Evolutionary conservation across 2,329 filamentous ascomycete species (phyloP), one percentile per base, ranked within the genome.

Genomic region (Fusarium musae): DNA sequence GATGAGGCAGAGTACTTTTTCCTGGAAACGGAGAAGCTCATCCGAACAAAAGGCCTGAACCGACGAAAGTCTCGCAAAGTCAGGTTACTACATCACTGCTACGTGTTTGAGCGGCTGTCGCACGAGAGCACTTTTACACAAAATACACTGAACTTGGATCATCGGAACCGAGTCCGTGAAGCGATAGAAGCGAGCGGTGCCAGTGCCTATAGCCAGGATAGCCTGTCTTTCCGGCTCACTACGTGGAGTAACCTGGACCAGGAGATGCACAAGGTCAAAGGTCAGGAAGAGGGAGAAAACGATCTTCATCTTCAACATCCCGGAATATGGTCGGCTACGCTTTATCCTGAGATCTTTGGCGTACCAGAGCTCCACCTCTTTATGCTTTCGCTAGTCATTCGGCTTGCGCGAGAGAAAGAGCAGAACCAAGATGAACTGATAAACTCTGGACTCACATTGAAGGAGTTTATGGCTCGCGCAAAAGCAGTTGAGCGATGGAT

Each of bases 321-420:
- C 1, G 72, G 72, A 0, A 70, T 74, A 6, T 74, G 72, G 72
- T 69, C 72, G 1, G 72, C 72, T 0, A 74, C 72, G 0, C 54
- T 75, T 0, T 74, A 74, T 16, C 72, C 72, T 0, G 72, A 74
- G 19, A 74, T 74, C 9, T 74, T 74, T 21, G 72, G 72, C 0
- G 61, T 75, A 2, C 68, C 72, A 8, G 72, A 74, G 17, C 47
- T 74, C 0, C 62, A 74, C 7, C 34, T 75, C 0, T 69, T 73
- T 8, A 72, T 74, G 72, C 36, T 74, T 1, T 74, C 72, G 0
- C 21, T 75, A 0, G 66, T 73, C 15, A 74, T 74, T 3, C 59
- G 72, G 6, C 65, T 74, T 7, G 58, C 58, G 0, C 30, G 72
- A 32, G 72, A 66, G 26, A 74, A 75, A 3, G 43, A 61, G 3